Conservation (phyloP, 2,329 filamentous ascomycete genomes). For the Apiospora koreana region DNA sequence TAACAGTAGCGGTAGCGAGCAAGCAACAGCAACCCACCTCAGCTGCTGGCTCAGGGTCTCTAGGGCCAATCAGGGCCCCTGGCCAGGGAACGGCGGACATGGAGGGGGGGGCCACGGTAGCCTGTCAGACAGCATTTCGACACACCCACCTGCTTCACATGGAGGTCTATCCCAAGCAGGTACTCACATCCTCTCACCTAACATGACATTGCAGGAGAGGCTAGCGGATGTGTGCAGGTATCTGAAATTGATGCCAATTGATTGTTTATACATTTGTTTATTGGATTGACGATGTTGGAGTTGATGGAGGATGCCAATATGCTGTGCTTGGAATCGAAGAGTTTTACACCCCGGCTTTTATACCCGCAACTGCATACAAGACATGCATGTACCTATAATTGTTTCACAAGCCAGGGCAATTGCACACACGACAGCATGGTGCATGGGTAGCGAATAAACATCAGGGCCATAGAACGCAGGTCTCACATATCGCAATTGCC, state of each 20-base stretch:
- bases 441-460: constrained; percentile 3
- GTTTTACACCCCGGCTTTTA: background rate
- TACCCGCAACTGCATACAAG: background rate
- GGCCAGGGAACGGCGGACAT: background rate
- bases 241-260: too few relatives aligned
- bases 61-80: background rate
- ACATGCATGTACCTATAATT: background rate
- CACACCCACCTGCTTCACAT: background rate
- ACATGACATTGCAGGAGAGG: background rate
- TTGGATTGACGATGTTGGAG: background rate
- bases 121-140: constrained; percentile 7
- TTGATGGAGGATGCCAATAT: background rate
- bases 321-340: background rate
- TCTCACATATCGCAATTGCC: background rate
- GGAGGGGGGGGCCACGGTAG: background rate
- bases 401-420: background rate
- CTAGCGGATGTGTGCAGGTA: background rate
- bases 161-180: background rate
- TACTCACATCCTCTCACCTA: too few relatives aligned
- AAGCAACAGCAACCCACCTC: background rate
- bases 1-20: constrained; percentile 7
- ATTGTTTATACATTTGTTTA: too few relatives aligned
- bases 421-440: background rate
- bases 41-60: background rate
- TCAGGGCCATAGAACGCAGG: background rate